Evolutionary conservation across 192 early-diverging fungal genomes (phyloP).

Genomic region (Rhizophagus sp.): DNA sequence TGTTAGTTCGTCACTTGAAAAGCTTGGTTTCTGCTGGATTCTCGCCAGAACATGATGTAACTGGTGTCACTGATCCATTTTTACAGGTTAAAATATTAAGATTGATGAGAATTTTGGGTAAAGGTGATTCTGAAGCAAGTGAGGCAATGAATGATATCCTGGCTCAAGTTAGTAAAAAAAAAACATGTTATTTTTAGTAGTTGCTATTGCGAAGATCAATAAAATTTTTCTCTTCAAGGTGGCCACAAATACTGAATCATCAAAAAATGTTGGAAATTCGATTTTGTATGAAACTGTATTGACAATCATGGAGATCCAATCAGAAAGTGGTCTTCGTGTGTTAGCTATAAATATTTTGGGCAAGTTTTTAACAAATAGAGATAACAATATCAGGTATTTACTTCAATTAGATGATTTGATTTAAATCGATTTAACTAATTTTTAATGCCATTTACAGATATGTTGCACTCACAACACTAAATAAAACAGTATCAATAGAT

Average conservation of each 20-base stretch:
- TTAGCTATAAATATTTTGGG: constrained; percentile 98
- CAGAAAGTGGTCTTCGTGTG: constrained; percentile 86
- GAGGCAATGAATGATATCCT: constrained; percentile 98
- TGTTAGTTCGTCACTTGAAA: constrained; percentile 86
- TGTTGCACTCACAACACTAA: constrained; percentile 97
- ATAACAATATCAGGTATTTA: constrained; percentile 93
- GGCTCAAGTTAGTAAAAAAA: constrained; percentile 65
- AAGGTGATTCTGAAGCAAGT: constrained; percentile 74
- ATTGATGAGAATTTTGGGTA: constrained; percentile 85
- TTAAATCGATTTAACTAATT: constrained; percentile 21
- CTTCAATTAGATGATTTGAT: neutral
- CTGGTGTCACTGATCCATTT: constrained; percentile 96
- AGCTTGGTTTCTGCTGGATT: constrained; percentile 83
- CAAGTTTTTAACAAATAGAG: constrained; percentile 89
- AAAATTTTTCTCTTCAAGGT: constrained; percentile 43
- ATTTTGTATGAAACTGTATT: constrained; percentile 97
- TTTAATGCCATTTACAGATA: constrained; percentile 58
- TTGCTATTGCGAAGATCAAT: neutral
- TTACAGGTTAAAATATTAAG: constrained; percentile 92
- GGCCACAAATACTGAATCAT: constrained; percentile 90
- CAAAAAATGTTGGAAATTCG: constrained; percentile 97
- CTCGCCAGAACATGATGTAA: constrained; percentile 94
- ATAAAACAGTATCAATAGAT: constrained; percentile 86
- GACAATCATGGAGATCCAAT: constrained; percentile 95
- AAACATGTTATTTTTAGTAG: neutral